Evolutionary conservation across 176 grass and related monocot species (phyloP).

Genomic region (Eleusine indica): DNA sequence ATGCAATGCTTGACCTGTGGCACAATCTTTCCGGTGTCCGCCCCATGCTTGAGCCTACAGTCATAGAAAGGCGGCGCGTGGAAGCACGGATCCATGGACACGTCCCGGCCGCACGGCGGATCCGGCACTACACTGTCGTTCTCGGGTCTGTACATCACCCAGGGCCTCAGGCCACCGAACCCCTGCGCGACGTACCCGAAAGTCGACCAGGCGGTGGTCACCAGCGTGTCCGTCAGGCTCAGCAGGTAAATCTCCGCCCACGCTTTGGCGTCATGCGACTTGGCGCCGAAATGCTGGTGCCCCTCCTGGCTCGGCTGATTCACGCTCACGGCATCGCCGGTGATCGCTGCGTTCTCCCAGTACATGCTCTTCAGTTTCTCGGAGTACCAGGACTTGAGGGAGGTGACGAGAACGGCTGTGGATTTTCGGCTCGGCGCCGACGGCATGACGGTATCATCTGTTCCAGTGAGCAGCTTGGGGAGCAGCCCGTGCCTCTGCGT

Average conservation of each 20-base stretch:
- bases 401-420: conserved; percentile 48
- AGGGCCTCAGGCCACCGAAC: conserved; percentile 48
- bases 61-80: conserved; percentile 60
- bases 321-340: conserved; percentile 53
- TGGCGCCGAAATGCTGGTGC: conserved; percentile 28
- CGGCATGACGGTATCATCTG: neutral
- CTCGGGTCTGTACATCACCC: conserved; percentile 41
- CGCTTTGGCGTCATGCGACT: conserved; percentile 64
- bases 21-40: conserved; percentile 42
- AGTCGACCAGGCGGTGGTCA: conserved; percentile 57
- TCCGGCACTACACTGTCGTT: conserved; percentile 7
- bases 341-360: conserved; percentile 47
- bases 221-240: conserved; percentile 57
- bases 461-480: neutral
- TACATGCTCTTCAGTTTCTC: conserved; percentile 61
- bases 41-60: conserved; percentile 48
- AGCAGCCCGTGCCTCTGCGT: conserved; percentile 25
- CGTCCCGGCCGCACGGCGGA: conserved; percentile 31
- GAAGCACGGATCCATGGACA: conserved; percentile 67
- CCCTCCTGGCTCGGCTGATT: conserved; percentile 77
- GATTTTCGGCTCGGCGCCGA: neutral
- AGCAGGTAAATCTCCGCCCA: conserved; percentile 64
- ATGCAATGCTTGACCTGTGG: conserved; percentile 50
- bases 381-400: conserved; percentile 49
- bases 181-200: conserved; percentile 74